Conservation (phyloP, 805 yeast genomes). For the Yamadazyma akitaensis region DNA sequence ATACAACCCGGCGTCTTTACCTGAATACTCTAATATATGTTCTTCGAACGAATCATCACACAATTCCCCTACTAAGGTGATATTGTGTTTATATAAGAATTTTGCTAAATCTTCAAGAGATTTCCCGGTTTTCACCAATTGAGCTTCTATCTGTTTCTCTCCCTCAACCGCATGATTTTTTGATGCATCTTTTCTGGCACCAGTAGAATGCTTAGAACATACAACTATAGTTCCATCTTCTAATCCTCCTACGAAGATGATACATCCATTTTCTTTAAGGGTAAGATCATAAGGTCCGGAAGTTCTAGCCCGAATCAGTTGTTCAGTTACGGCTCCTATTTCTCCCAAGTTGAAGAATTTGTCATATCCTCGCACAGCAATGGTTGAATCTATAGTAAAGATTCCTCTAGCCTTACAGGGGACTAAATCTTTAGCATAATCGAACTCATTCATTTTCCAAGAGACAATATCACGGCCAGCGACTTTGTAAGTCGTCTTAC, state of each 20-base stretch:
- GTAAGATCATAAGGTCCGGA: slow-evolving; percentile 79
- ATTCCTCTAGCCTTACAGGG: slow-evolving; percentile 85
- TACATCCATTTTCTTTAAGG: slow-evolving; percentile 91
- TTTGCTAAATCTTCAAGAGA: slow-evolving; percentile 52
- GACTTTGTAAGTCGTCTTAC: slow-evolving; percentile 11
- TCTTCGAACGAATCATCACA: slow-evolving; percentile 95
- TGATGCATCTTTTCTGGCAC: slow-evolving; percentile 49
- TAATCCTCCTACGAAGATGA: slow-evolving; percentile 76
- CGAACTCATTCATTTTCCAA: slow-evolving; percentile 94
- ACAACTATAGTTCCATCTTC: slow-evolving; percentile 75
- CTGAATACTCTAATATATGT: slow-evolving; percentile 75
- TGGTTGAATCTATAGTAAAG: slow-evolving; percentile 51
- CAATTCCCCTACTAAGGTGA: slow-evolving; percentile 87
- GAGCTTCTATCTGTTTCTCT: slow-evolving; percentile 51
- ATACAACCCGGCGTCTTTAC: slow-evolving; percentile 73
- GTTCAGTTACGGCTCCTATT: slow-evolving; percentile 49
- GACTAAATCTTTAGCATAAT: slow-evolving; percentile 59
- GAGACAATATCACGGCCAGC: slow-evolving; percentile 15
- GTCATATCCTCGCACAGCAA: slow-evolving; percentile 86
- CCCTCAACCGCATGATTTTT: slow-evolving; percentile 79
- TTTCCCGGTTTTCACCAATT: slow-evolving; percentile 42
- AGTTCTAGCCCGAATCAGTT: slow-evolving; percentile 42
- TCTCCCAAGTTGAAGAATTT: slow-evolving; percentile 88
- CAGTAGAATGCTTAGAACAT: slow-evolving; percentile 90
- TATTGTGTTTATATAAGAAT: slow-evolving; percentile 44